phyloP scores from a whole-genome alignment of 208 protist species.

The Trypanosoma cruzi region DNA sequence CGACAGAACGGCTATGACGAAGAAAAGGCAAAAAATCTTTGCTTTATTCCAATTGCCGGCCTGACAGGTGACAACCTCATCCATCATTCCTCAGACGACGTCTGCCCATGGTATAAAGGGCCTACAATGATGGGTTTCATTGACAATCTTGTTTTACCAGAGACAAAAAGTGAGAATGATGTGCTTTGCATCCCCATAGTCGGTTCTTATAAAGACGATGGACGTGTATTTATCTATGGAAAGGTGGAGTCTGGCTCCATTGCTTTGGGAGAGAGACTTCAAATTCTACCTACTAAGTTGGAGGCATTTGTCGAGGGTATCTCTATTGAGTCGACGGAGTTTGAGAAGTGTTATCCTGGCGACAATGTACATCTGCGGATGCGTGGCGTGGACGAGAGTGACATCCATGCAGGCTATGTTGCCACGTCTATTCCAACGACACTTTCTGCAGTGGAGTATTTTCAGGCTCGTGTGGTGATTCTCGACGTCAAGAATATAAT shows the following conservation, averaged over 20 bases:
- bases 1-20: constrained; percentile 94
- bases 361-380: constrained; percentile 94
- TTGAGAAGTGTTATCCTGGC: constrained; percentile 90
- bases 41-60: constrained; percentile 98
- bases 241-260: constrained; percentile 96
- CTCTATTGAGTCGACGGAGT: constrained; percentile 88
- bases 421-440: constrained; percentile 86
- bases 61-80: constrained; percentile 95
- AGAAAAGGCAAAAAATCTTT: constrained; percentile 80
- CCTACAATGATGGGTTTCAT: constrained; percentile 93
- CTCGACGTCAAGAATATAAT: constrained; percentile 96
- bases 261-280: constrained; percentile 85
- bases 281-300: constrained; percentile 77
- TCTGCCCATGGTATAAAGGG: constrained; percentile 94
- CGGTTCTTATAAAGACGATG: constrained; percentile 96
- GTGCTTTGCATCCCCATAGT: constrained; percentile 94
- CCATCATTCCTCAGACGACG: constrained; percentile 51
- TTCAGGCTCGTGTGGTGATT: constrained; percentile 95
- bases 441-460: constrained; percentile 87
- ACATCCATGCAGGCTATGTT: constrained; percentile 90
- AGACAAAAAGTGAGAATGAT: constrained; percentile 78
- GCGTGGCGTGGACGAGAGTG: constrained; percentile 87
- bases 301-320: constrained; percentile 88
- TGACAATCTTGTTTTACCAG: constrained; percentile 84
- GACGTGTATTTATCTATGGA: constrained; percentile 93